Evolutionary conservation across 2,329 filamentous ascomycete species (phyloP).

Genomic region (Aspergillus fischeri): DNA sequence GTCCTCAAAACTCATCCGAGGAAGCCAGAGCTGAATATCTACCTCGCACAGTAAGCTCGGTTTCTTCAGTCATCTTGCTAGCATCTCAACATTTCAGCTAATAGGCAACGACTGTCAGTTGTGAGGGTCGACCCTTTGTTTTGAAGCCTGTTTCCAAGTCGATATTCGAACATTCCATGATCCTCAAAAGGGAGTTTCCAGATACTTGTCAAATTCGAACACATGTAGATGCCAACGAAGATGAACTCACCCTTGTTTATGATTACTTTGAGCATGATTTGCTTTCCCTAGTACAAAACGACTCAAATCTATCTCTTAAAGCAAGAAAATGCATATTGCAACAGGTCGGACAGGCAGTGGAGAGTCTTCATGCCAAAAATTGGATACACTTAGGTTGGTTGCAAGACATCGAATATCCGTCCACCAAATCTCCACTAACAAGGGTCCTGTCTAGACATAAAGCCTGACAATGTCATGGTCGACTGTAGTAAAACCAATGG

Average conservation of each 20-base stretch:
- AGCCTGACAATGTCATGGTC: neutral
- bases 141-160: neutral
- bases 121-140: neutral
- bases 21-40: neutral
- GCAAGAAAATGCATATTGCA: neutral
- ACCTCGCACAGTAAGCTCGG: neutral
- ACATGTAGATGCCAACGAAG: neutral
- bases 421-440: neutral
- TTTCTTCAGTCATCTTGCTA: neutral
- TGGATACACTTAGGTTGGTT: neutral
- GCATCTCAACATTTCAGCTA: neutral
- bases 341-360: neutral
- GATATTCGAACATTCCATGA: neutral
- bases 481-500: neutral
- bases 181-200: neutral
- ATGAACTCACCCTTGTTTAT: neutral
- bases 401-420: neutral
- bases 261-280: neutral
- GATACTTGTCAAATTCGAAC: neutral
- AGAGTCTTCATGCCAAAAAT: neutral
- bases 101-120: neutral
- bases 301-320: neutral
- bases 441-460: neutral
- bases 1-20: neutral
- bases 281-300: neutral